Percentiles rank a stretch among this genome's conserved stretches.
Conservation (phyloP, 2,329 filamentous ascomycete species). For the Pseudopyrenochaeta lycopersici region DNA sequence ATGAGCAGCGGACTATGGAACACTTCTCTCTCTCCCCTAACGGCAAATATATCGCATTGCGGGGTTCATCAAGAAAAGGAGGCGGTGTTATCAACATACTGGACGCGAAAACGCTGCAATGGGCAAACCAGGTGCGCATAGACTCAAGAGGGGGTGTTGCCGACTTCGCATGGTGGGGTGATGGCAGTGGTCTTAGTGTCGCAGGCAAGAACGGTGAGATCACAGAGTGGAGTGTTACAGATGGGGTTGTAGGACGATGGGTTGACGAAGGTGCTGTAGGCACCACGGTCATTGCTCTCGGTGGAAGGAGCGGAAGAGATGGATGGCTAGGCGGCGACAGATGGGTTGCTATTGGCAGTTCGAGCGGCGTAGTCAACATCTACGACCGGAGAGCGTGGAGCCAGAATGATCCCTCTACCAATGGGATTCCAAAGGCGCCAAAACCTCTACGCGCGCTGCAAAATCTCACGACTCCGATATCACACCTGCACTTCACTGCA, state of each 20-base stretch:
- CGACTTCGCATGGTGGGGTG: slow-evolving; percentile 92
- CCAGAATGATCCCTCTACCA: slow-evolving; percentile 33
- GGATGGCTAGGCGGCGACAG: slow-evolving; percentile 75
- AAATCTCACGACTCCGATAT: slow-evolving; percentile 87
- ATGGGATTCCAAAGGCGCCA: slow-evolving; percentile 70
- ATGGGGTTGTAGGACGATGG: slow-evolving; percentile 82
- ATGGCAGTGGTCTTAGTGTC: slow-evolving; percentile 82
- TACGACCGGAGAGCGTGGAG: slow-evolving; percentile 81
- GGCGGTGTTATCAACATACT: slow-evolving; percentile 90
- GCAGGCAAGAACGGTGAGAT: slow-evolving; percentile 88
- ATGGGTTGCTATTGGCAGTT: slow-evolving; percentile 89
- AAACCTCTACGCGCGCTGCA: slow-evolving; percentile 78
- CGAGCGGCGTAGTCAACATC: slow-evolving; percentile 88
- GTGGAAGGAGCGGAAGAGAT: slow-evolving; percentile 71
- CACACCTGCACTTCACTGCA: slow-evolving; percentile 79
- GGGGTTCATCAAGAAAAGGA: slow-evolving; percentile 82
- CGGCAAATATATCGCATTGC: slow-evolving; percentile 83
- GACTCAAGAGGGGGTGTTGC: slow-evolving; percentile 85
- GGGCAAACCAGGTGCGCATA: slow-evolving; percentile 82
- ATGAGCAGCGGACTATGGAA: slow-evolving; percentile 92
- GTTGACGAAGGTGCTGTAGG: slow-evolving; percentile 88
- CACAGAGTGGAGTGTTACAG: slow-evolving; percentile 82
- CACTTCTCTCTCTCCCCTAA: slow-evolving; percentile 86
- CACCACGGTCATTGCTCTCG: slow-evolving; percentile 82
- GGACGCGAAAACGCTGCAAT: slow-evolving; percentile 81